Percentiles rank a stretch among this genome's conserved stretches.
phyloP scores from a whole-genome alignment of 2,329 filamentous ascomycete species.

The Stachybotrys chlorohalonatus region DNA sequence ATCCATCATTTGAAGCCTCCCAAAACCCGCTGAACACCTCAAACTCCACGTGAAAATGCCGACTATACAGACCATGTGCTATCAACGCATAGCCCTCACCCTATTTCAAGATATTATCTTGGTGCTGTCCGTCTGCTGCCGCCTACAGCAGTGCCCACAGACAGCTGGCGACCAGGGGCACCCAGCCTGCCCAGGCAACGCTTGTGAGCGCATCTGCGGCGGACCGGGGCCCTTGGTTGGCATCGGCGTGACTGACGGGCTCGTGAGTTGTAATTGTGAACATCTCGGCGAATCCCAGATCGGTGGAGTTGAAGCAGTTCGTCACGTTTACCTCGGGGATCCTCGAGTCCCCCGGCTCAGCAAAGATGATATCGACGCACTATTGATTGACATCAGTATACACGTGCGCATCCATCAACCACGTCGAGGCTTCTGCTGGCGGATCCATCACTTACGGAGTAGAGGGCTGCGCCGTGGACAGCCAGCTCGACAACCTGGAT shows the following conservation, averaged over 20 bases:
- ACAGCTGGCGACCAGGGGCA: conserved; percentile 29
- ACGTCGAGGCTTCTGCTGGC: neutral
- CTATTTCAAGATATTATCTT: neutral
- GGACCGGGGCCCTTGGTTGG: conserved; percentile 12
- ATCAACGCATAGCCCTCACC: neutral
- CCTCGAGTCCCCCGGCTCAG: conserved; percentile 58
- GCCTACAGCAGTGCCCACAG: conserved; percentile 28
- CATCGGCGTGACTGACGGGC: conserved; percentile 24
- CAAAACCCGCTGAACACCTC: neutral
- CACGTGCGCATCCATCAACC: neutral
- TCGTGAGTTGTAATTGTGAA: conserved; percentile 55
- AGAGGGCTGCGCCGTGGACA: conserved; percentile 74
- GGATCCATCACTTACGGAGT: conserved; percentile 49
- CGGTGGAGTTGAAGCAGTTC: conserved; percentile 83
- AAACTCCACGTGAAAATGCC: neutral
- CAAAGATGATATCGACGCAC: conserved; percentile 94
- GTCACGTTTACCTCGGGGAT: conserved; percentile 64
- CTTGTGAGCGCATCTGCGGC: conserved; percentile 12
- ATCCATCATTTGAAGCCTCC: neutral
- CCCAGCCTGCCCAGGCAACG: conserved; percentile 26
- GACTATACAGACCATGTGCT: neutral
- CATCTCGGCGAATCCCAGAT: conserved; percentile 67
- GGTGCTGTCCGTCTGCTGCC: neutral
- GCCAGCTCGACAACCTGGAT: conserved; percentile 83
- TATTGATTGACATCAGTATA: conserved; percentile 22